Conservation (phyloP, 768 basidiomycete genomes). For the Boletus rubroflammeus region DNA sequence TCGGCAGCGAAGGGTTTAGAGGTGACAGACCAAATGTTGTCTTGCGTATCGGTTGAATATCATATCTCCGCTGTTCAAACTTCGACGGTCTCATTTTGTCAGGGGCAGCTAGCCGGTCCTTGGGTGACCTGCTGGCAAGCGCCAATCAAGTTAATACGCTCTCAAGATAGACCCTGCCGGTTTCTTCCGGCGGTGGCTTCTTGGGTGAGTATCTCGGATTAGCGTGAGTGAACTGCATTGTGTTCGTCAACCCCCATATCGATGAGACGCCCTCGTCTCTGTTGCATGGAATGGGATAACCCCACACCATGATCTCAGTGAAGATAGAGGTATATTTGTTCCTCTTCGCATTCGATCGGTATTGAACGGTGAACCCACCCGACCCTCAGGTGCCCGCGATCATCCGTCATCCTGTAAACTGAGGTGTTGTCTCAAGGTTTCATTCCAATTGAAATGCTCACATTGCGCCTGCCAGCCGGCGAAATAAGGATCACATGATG, state of each 20-base stretch:
- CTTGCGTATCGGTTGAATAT: constrained; percentile 20
- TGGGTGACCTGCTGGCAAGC: background rate
- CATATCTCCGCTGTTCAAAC: background rate
- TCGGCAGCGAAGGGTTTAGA: constrained; percentile 35
- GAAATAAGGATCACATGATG: too few species aligned
- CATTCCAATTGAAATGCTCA: background rate
- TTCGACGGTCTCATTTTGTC: background rate
- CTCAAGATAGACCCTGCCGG: background rate
- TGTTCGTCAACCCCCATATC: background rate
- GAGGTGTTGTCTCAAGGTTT: background rate
- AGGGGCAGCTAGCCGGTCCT: background rate
- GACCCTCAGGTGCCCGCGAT: background rate
- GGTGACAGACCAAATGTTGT: constrained; percentile 33
- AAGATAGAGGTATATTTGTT: background rate
- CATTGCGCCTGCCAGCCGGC: background rate
- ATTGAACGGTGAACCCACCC: background rate
- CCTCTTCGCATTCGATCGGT: background rate
- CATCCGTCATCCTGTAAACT: background rate
- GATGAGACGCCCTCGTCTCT: background rate
- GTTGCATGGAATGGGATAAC: background rate
- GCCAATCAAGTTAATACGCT: background rate
- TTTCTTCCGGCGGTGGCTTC: background rate
- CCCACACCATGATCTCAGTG: background rate
- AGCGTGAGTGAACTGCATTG: background rate
- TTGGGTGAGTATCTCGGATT: background rate